Conservation (phyloP, 2,329 filamentous ascomycete species). For the Talaromyces rugulosus region DNA sequence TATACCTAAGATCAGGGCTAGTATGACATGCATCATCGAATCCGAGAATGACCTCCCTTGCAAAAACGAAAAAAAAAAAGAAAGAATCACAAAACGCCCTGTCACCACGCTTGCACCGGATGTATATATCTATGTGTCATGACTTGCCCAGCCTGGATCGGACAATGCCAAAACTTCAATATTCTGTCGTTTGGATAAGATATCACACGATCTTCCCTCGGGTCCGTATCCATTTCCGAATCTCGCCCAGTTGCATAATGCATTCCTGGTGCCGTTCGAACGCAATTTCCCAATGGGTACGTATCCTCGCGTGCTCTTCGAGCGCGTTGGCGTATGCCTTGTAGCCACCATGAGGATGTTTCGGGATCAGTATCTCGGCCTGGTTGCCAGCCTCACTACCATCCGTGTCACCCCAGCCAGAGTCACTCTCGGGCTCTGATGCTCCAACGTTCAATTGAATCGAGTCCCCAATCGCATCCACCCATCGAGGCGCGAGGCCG, state of each 20-base stretch:
- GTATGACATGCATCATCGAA: not conserved
- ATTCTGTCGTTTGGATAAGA: not conserved
- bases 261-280: slow-evolving; percentile 42
- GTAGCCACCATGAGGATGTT: slow-evolving; percentile 37
- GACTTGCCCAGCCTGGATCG: not conserved
- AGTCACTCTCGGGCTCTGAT: slow-evolving; percentile 4
- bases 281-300: slow-evolving; percentile 47
- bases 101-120: not conserved
- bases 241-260: slow-evolving; percentile 37
- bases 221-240: slow-evolving; percentile 35
- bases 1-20: not conserved
- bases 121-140: not conserved
- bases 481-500: slow-evolving; percentile 45
- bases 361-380: slow-evolving; percentile 28
- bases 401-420: slow-evolving; percentile 19
- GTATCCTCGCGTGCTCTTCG: slow-evolving; percentile 42
- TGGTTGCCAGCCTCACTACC: slow-evolving; percentile 19
- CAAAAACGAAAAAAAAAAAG: not conserved
- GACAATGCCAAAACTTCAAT: not conserved
- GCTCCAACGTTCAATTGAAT: slow-evolving; percentile 25
- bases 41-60: not conserved
- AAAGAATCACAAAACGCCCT: not conserved
- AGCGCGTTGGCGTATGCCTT: slow-evolving; percentile 42
- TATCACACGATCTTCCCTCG: slow-evolving; percentile 25
- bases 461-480: slow-evolving; percentile 50